Conservation (phyloP, 352 stramenopile genomes). For the Phytopythium chamaehyphon region DNA sequence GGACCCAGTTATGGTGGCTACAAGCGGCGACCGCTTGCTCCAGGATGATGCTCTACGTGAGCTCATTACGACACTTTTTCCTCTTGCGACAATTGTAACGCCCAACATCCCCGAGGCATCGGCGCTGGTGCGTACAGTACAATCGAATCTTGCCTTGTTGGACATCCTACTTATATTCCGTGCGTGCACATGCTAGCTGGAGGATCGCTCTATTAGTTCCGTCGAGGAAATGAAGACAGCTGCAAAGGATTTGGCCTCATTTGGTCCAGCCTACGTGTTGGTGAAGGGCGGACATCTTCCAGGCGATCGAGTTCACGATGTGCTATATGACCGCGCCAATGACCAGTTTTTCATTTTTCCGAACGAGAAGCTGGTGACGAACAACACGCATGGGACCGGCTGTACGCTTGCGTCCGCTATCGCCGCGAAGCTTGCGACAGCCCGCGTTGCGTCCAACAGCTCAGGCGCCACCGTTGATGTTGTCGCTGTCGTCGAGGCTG, state of each 20-base stretch:
- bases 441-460: not conserved
- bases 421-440: constrained; percentile 71
- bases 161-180: not conserved
- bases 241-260: constrained; percentile 64
- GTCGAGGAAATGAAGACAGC: constrained; percentile 70
- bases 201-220: constrained; percentile 32
- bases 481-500: constrained; percentile 20
- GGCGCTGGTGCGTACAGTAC: constrained; percentile 57
- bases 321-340: constrained; percentile 23
- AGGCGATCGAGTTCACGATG: constrained; percentile 22
- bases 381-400: constrained; percentile 82
- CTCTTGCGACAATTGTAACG: constrained; percentile 85
- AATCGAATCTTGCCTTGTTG: too few species aligned
- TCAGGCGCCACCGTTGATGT: constrained; percentile 36
- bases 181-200: constrained; percentile 16
- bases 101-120: constrained; percentile 94
- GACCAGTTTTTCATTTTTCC: constrained; percentile 26
- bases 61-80: constrained; percentile 84
- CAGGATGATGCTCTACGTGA: constrained; percentile 61
- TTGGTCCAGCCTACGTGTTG: constrained; percentile 73
- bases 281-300: constrained; percentile 89
- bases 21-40: constrained; percentile 81
- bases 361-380: constrained; percentile 31
- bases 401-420: constrained; percentile 93
- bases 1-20: constrained; percentile 94